phyloP scores from a whole-genome alignment of 257 asterid species.

The Fraxinus anomala region DNA sequence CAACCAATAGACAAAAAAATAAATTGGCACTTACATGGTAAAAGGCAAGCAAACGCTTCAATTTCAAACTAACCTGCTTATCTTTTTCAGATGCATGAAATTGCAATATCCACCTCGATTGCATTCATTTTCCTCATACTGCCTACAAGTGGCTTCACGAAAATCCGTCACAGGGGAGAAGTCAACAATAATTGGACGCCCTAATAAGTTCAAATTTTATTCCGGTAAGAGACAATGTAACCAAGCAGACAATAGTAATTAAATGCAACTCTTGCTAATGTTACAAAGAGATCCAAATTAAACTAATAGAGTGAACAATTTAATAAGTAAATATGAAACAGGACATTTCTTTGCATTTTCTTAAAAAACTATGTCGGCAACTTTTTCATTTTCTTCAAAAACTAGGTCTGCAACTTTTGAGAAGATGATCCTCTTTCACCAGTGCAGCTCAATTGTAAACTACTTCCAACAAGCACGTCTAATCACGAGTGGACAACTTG shows the following conservation, averaged over 20 bases:
- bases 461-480: background rate
- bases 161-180: constrained; percentile 92
- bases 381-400: background rate
- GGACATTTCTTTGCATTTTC: background rate
- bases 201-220: constrained; percentile 58
- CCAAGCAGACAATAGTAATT: background rate
- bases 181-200: constrained; percentile 81
- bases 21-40: constrained; percentile 4
- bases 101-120: constrained; percentile 92
- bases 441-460: background rate
- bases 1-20: constrained; percentile 18
- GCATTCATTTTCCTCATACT: constrained; percentile 87
- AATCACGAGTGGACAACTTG: background rate
- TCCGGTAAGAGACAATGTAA: background rate
- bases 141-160: constrained; percentile 89
- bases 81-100: constrained; percentile 91
- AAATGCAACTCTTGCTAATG: background rate
- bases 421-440: background rate
- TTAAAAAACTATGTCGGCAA: background rate
- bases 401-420: background rate
- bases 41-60: background rate
- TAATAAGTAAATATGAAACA: constrained; percentile 3
- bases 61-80: constrained; percentile 55
- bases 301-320: background rate
- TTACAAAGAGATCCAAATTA: background rate